phyloP scores from a whole-genome alignment of 202 grass and related monocot species.

The Bolboschoenoplectus hybrid region DNA sequence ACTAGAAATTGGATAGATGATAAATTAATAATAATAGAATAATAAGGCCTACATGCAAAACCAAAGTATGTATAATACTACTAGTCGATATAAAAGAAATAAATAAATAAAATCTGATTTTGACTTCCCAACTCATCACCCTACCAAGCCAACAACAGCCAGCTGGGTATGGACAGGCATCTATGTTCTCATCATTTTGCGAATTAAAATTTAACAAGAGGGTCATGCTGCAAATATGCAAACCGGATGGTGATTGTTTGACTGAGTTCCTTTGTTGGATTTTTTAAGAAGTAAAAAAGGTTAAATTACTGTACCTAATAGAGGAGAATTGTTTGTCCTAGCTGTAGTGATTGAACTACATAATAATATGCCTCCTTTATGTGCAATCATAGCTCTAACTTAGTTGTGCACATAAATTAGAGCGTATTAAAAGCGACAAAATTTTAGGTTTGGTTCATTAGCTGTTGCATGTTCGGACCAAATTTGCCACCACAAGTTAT shows the following conservation, averaged over 20 bases:
- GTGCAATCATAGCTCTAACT: neutral
- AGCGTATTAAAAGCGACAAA: conserved; percentile 23
- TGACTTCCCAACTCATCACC: conserved; percentile 40
- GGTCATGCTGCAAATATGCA: conserved; percentile 30
- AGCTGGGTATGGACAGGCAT: conserved; percentile 19
- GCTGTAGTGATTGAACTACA: neutral
- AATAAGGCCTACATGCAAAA: conserved; percentile 15
- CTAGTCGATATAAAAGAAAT: neutral
- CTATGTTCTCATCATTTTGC: neutral
- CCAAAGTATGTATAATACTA: neutral
- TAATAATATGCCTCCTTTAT: neutral
- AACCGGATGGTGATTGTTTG: neutral
- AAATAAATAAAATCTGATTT: conserved; percentile 32
- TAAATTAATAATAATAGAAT: conserved; percentile 28
- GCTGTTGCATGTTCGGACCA: neutral
- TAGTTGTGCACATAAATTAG: conserved; percentile 9
- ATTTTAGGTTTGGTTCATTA: conserved; percentile 16
- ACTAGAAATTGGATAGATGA: conserved; percentile 27
- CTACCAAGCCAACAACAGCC: conserved; percentile 25
- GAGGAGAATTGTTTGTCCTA: neutral
- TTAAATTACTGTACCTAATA: neutral
- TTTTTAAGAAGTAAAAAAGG: neutral
- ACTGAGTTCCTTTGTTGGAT: neutral
- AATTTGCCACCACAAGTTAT: neutral
- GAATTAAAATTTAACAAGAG: conserved; percentile 29